Evolutionary conservation across 2,329 filamentous ascomycete species (phyloP).

Genomic region (Tolypocladium sp.): DNA sequence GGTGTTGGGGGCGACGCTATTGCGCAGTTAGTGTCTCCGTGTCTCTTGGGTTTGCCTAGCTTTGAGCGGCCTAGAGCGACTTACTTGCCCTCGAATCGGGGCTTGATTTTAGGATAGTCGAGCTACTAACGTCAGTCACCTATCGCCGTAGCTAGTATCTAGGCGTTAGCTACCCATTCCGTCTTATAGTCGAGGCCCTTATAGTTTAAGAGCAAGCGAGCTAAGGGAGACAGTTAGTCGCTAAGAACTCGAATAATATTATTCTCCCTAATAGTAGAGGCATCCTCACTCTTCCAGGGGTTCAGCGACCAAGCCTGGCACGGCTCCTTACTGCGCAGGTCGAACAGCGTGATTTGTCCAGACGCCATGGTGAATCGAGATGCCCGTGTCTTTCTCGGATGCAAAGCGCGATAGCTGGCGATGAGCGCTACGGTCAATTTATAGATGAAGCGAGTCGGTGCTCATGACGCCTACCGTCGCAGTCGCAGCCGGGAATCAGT

Average conservation of each 20-base stretch:
- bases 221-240: constrained; percentile 23
- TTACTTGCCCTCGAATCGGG: constrained; percentile 45
- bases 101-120: neutral
- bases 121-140: constrained; percentile 5
- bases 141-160: neutral
- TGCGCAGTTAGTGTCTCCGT: neutral
- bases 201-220: constrained; percentile 57
- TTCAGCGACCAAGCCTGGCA: constrained; percentile 54
- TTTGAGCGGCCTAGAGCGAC: no score
- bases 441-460: neutral
- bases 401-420: no score
- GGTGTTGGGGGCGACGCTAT: neutral
- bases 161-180: neutral
- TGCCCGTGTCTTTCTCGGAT: neutral
- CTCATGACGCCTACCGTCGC: neutral
- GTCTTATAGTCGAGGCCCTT: constrained; percentile 29
- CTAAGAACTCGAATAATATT: no score
- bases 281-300: constrained; percentile 62
- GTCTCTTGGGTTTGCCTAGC: no score
- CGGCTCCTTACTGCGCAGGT: constrained; percentile 46
- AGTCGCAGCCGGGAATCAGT: neutral
- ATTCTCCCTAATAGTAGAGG: no score
- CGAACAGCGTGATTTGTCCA: constrained; percentile 45
- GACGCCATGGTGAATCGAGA: constrained; percentile 17
- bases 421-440: neutral